Evolutionary conservation across 2,329 filamentous ascomycete species (phyloP).

Genomic region (Trichoderma afroharzianum): DNA sequence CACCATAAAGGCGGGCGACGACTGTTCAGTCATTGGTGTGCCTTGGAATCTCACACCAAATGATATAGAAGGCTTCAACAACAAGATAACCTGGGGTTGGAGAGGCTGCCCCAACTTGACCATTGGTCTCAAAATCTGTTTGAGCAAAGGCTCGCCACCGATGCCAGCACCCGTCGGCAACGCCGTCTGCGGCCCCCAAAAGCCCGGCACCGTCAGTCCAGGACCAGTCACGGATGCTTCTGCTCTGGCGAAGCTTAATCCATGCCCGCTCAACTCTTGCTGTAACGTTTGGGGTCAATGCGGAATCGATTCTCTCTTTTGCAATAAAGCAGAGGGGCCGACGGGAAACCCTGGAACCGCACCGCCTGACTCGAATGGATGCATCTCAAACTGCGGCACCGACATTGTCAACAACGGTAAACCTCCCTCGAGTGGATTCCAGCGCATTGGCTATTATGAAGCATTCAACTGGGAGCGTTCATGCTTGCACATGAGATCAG

Average conservation of each 20-base stretch:
- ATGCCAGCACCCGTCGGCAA: slow-evolving; percentile 22
- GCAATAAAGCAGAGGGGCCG: slow-evolving; percentile 18
- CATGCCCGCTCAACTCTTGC: slow-evolving; percentile 30
- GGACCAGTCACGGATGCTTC: slow-evolving; percentile 14
- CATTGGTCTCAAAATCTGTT: slow-evolving; percentile 21
- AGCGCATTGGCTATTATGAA: slow-evolving; percentile 25
- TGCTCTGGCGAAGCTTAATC: slow-evolving; percentile 25
- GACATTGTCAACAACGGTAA: slow-evolving; percentile 19
- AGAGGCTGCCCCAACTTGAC: slow-evolving; percentile 21
- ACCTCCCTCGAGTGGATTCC: slow-evolving; percentile 9
- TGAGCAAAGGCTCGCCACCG: slow-evolving; percentile 23
- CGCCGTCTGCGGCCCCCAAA: slow-evolving; percentile 25
- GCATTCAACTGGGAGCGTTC: slow-evolving; percentile 16
- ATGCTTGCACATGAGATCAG: slow-evolving; percentile 13
- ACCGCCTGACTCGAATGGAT: neutral
- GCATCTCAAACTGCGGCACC: slow-evolving; percentile 26
- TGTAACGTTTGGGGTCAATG: slow-evolving; percentile 40
- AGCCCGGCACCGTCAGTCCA: slow-evolving; percentile 23
- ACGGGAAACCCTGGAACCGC: slow-evolving; percentile 13
- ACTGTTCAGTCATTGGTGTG: slow-evolving; percentile 31
- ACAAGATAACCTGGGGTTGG: slow-evolving; percentile 27
- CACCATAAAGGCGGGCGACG: slow-evolving; percentile 30
- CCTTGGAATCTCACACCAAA: slow-evolving; percentile 19
- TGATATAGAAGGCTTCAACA: slow-evolving; percentile 23
- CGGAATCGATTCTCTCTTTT: slow-evolving; percentile 39